Evolutionary conservation across 805 yeast species (phyloP), one percentile per base, ranked within the genome.

Genomic region (Wickerhamiella spandovensis): DNA sequence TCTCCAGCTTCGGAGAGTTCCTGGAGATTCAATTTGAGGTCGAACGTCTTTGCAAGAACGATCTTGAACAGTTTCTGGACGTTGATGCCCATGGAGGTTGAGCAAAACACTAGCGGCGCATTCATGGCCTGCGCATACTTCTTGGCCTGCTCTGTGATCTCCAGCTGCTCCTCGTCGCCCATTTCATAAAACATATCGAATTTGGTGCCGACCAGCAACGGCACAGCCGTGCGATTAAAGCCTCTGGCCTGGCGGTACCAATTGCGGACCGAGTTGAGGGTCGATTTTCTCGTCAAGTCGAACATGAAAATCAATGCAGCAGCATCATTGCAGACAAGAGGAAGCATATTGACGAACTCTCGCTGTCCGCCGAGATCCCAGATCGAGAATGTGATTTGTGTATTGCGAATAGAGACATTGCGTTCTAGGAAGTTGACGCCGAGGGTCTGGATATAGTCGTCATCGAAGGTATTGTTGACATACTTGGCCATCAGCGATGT

Each of bases 281-380:
- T 86, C 24, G 88, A 78, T 55, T 84, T 85, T 44, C 95, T 73
- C 1, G 96, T 85, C 52, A 90, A 69, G 66, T 90, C 97, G 71
- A 84, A 90, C 81, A 85, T 79, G 60, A 89, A 88, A 43, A 90
- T 71, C 23, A 90, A 78, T 1, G 96, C 95, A 13, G 88, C 92
- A 0, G 97, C 92, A 54, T 89, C 97, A 56, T 83, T 80, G 15
- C 94, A 82, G 13, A 90, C 96, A 51, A 90, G 71, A 21, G 97
- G 95, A 39, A 92, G 71, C 98, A 90, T 90, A 64, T 90, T 90
- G 49, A 88, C 85, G 67, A 87, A 90, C 65, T 92, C 97, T 48
- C 85, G 77, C 59, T 89, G 95, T 1, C 98, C 98, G 22, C 98
- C 98, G 12, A 90, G 69, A 66, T 90, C 98, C 95, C 96, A 90